Evolutionary conservation across 371 early-diverging fungal species (phyloP).

Genomic region (Rhizopus arrhizus): DNA sequence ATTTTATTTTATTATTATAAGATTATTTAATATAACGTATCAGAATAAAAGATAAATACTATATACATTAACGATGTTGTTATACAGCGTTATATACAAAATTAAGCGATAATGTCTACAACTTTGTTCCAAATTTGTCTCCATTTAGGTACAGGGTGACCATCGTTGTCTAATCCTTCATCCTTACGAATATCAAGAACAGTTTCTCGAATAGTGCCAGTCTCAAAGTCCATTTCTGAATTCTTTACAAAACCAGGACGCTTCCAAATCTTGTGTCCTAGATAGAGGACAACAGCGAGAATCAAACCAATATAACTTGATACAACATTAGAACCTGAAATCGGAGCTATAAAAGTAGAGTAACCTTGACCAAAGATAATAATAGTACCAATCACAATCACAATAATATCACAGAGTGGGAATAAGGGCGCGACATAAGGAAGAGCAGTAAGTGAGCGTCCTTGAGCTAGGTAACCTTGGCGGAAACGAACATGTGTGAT

Average conservation of each 20-base stretch:
- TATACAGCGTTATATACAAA: not conserved
- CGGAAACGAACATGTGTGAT: slow-evolving; percentile 85
- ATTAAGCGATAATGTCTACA: slow-evolving; percentile 27
- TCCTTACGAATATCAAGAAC: slow-evolving; percentile 31
- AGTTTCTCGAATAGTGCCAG: slow-evolving; percentile 35
- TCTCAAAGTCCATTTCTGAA: slow-evolving; percentile 53
- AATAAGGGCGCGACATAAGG: slow-evolving; percentile 76
- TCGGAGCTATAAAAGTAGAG: slow-evolving; percentile 52
- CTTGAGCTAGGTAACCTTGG: slow-evolving; percentile 74
- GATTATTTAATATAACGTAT: slow-evolving; percentile 8
- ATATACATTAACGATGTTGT: slow-evolving; percentile 5
- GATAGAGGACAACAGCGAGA: slow-evolving; percentile 55
- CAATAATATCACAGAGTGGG: slow-evolving; percentile 73
- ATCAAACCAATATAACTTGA: slow-evolving; percentile 60
- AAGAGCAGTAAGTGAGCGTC: slow-evolving; percentile 60
- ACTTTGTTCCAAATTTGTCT: slow-evolving; percentile 23
- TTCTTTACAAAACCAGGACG: slow-evolving; percentile 43
- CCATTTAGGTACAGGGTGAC: slow-evolving; percentile 32
- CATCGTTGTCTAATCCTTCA: slow-evolving; percentile 28
- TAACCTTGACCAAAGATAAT: slow-evolving; percentile 77
- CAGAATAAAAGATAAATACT: not conserved
- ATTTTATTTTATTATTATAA: slow-evolving; percentile 15
- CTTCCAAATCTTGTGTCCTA: slow-evolving; percentile 54
- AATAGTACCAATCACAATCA: slow-evolving; percentile 62
- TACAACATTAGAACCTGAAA: slow-evolving; percentile 40